phyloP scores from a whole-genome alignment of 257 asterid genomes.

The Capsicum rhomboideum region DNA sequence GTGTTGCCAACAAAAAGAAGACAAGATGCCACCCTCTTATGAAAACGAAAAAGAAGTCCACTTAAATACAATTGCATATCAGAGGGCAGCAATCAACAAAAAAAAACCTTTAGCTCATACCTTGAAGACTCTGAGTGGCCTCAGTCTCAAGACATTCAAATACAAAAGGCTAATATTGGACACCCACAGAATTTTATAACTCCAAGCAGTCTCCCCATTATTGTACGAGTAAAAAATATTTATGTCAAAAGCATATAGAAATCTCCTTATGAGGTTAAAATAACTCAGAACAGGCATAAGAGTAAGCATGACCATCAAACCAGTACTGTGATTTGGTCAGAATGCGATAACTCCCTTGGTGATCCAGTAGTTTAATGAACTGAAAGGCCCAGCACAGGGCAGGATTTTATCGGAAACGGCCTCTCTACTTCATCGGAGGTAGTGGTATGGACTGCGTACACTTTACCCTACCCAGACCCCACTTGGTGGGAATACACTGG shows the following conservation, averaged over 20 bases:
- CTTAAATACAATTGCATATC: not conserved
- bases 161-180: not conserved
- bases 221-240: not conserved
- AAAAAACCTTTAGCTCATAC: not conserved
- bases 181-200: not conserved
- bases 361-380: not conserved
- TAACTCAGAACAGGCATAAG: not conserved
- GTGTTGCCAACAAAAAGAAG: not conserved
- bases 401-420: not conserved
- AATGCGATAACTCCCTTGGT: not conserved
- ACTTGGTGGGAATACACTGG: no score
- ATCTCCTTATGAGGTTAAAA: not conserved
- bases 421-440: no score
- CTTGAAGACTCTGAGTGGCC: not conserved
- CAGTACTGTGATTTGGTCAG: not conserved
- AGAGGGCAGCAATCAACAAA: not conserved
- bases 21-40: not conserved
- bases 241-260: not conserved
- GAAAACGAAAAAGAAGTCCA: not conserved
- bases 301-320: not conserved
- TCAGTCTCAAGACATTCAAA: not conserved
- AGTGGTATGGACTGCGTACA: no score
- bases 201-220: not conserved
- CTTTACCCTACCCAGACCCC: no score
- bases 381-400: not conserved